Base-by-base conservation (phyloP, 164 flowering plant species). In the Vitis rupestris region DNA sequence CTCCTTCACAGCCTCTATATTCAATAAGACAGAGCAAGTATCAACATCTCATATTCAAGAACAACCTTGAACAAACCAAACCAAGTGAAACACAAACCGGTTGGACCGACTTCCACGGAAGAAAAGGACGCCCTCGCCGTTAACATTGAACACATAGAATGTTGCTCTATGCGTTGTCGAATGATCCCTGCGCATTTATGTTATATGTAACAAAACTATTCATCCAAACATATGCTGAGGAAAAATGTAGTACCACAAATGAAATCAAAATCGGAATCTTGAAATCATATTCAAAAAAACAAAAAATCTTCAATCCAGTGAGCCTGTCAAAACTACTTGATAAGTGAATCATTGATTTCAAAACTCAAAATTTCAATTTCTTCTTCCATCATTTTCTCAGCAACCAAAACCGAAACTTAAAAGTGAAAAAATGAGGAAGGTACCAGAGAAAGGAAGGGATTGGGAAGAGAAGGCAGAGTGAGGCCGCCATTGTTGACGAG, bases 1-100 rank as follows among this genome's bases (percentile, higher is more conserved):
- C 68, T 87, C 98, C 79, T 87, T 88, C 68, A 79, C 96, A 75
- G 70, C 67, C 48, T 81, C 99, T 95, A 88, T 79, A 83, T 55
- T 64, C 19, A 50, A 54, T 30, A 61, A 59, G 3, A 50, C 9
- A 30, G 17, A 44, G 47, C 27, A 49, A 63, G 55, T 5, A 59
- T 27, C 56, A 59, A 44, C 11, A 50, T 67, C 44, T 44, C 29
- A 59, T 10, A 23, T 62, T 10, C 29, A 17, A 61, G 7, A 30
- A 50, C 13, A 74, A 56, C 30, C 10, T 59, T 48, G 29, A 50
- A 59, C 7, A 31, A 72, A 63, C n/a, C n/a, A 59, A 10, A 50
- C 7, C 27, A 59, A 54, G 49, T 17, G 11, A 68, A 72, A 50
- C 70, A 69, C 70, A 10, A 37, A 88, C 93, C 90, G 70, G 84